Evolutionary conservation across 75 land plant genomes (phyloP).

Genomic region (Adiantum capillusveneris): DNA sequence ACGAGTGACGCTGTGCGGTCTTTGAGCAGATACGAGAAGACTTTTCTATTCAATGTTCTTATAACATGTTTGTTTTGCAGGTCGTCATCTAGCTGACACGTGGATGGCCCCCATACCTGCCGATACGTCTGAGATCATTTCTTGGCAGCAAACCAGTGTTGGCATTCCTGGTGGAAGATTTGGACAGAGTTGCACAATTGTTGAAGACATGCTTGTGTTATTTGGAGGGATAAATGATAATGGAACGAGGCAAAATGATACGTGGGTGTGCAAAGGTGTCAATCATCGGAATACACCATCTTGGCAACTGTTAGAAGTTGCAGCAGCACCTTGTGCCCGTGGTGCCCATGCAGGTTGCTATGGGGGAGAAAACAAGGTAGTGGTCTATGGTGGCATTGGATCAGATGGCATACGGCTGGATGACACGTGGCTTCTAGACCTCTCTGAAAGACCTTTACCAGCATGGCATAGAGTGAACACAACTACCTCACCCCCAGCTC

Average conservation of each 20-base stretch:
- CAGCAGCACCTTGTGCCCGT: conserved; percentile 61
- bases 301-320: conserved; percentile 67
- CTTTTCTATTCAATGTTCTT: too few relatives aligned
- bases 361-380: conserved; percentile 50
- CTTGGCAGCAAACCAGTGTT: conserved; percentile 50
- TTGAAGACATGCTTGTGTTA: conserved; percentile 58
- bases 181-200: conserved; percentile 70
- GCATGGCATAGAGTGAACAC: conserved; percentile 54
- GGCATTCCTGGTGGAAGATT: conserved; percentile 82
- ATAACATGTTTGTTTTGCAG: conserved; percentile 27
- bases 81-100: conserved; percentile 92
- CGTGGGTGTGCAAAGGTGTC: conserved; percentile 58
- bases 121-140: conserved; percentile 21
- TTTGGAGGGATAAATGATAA: conserved; percentile 91
- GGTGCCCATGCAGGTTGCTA: conserved; percentile 93
- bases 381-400: conserved; percentile 88
- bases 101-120: conserved; percentile 68
- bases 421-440: conserved; percentile 88
- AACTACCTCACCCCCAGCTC: conserved; percentile 54
- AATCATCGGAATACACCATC: conserved; percentile 24
- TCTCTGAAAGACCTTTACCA: conserved; percentile 34
- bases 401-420: conserved; percentile 58
- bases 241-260: conserved; percentile 81
- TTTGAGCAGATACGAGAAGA: too few relatives aligned
- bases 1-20: too few relatives aligned